Percentiles rank a stretch among this genome's conserved stretches.
These are phyloP conservation scores for Dothideomycetes sp. DNA, from an alignment of 2,329 filamentous ascomycete genomes.

Conservation along the genomic window DNA sequence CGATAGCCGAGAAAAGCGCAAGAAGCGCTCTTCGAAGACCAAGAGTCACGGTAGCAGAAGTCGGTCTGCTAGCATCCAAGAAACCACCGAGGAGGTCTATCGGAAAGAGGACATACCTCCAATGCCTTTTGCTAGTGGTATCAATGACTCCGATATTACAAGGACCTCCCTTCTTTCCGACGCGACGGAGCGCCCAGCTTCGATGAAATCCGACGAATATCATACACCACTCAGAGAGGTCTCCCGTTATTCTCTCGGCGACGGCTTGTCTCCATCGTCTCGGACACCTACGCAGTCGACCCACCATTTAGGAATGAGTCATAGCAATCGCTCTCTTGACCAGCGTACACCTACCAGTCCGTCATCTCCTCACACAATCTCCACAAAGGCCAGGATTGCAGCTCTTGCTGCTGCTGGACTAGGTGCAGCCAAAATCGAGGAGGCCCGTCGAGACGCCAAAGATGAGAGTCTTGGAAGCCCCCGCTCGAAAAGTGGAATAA, in stretches of 20 bases:
- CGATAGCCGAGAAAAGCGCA: constrained; percentile 31
- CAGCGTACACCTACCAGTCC: constrained; percentile 32
- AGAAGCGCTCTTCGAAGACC: constrained; percentile 31
- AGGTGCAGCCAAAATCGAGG: constrained; percentile 15
- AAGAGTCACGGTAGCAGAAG: constrained; percentile 40
- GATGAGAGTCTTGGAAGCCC: constrained; percentile 22
- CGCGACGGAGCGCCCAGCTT: constrained; percentile 61
- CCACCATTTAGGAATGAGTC: too few relatives aligned
- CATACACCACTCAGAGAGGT: constrained; percentile 51
- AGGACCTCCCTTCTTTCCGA: constrained; percentile 78
- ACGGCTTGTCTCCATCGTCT: constrained; percentile 43
- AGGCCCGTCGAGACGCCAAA: constrained; percentile 1
- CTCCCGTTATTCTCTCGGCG: constrained; percentile 43
- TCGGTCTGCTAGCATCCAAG: constrained; percentile 36
- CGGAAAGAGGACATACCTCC: constrained; percentile 52
- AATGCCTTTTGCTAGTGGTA: constrained; percentile 80
- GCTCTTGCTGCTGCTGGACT: constrained; percentile 29
- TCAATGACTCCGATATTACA: constrained; percentile 78
- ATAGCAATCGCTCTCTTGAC: constrained; percentile 42
- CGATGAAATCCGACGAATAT: constrained; percentile 49
- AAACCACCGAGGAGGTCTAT: constrained; percentile 40
- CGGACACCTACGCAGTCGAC: constrained; percentile 56
- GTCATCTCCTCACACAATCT: constrained; percentile 25
- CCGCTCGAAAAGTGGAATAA: constrained; percentile 40
- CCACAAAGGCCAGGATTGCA: constrained; percentile 24